Base-by-base conservation (phyloP, 768 basidiomycete genomes). In the Cystofilobasidium capitatum region DNA sequence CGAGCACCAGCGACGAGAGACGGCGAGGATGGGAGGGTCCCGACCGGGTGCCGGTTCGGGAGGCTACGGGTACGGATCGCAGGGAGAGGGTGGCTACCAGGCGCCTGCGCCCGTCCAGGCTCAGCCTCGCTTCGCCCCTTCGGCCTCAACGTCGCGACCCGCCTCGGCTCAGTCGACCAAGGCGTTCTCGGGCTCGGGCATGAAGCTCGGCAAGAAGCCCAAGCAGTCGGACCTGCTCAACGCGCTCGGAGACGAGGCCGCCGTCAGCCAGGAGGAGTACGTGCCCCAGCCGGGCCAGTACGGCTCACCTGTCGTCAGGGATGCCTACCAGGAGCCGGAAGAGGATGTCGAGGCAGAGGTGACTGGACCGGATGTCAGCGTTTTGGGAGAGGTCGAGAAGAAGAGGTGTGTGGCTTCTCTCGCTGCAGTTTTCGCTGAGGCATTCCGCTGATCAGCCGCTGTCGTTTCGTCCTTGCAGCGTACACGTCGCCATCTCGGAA, bases 141-240 rank as follows among this genome's bases (percentile, higher is more conserved):
- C 29, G 3, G 29, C 39, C 20, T 62, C 40, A n/a, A 47, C 58
- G 51, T 55, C 51, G 26, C 51, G 51, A 4, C 42, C 40, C n/a
- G 6, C 44, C 12, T 49, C 61, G 26, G n/a, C 61, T 8, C 42
- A 83, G 3, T 73, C 81, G 0, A 72, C 83, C n/a, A 84, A 86
- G 47, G 83, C 88, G 7, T 98, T 98, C 85, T 96, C 94, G 80
- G 85, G 88, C 49, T 82, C 85, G 13, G 94, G 94, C 31, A 97
- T 99, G 94, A 97, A 98, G 73, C 83, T 99, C 17, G 93, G 94
- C 39, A 97, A 94, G 79, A 93, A 89, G 79, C 86, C 86, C 35
- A 88, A 87, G 73, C 89, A 94, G 74, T 65, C 73, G 22, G 93
- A 94, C 70, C 76, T 96, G 26, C 76, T 93, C 45, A 89, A 92